These are phyloP conservation scores for Paradendryphiella salina DNA, from an alignment of 2,329 filamentous ascomycete genomes.

Conservation along the genomic window DNA sequence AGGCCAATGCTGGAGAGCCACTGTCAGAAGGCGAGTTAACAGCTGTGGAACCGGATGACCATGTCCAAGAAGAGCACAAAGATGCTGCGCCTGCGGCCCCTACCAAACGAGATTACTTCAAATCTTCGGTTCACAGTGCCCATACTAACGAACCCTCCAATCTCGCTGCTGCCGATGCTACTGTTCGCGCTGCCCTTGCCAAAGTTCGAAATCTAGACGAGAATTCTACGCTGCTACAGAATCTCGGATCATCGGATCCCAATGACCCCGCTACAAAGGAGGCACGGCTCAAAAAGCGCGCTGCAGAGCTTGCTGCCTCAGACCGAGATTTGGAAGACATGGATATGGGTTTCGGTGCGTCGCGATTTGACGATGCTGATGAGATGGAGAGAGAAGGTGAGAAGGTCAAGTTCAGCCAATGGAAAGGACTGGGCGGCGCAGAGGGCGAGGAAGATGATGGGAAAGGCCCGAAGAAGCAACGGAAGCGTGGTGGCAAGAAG, in stretches of 20 bases:
- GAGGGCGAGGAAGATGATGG: conserved; percentile 56
- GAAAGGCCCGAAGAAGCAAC: conserved; percentile 60
- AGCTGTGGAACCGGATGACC: conserved; percentile 6
- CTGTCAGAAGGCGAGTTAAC: not conserved
- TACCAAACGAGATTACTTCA: conserved; percentile 31
- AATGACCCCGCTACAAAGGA: conserved; percentile 57
- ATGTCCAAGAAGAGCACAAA: conserved; percentile 7
- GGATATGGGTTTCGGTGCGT: conserved; percentile 92
- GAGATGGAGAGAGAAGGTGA: conserved; percentile 66
- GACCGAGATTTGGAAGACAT: conserved; percentile 87
- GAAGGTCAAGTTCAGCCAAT: conserved; percentile 69
- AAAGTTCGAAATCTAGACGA: conserved; percentile 65
- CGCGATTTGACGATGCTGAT: conserved; percentile 83
- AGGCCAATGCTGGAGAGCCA: not conserved
- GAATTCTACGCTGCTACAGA: conserved; percentile 51
- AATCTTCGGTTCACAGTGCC: conserved; percentile 12
- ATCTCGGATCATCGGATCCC: conserved; percentile 22
- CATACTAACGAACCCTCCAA: conserved; percentile 40
- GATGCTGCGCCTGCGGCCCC: conserved; percentile 6
- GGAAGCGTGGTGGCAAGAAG: conserved; percentile 74
- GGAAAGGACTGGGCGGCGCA: conserved; percentile 59
- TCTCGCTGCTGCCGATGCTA: conserved; percentile 65
- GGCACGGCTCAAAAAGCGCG: conserved; percentile 64
- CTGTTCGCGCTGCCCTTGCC: conserved; percentile 80
- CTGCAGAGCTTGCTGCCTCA: conserved; percentile 69